phyloP scores from a whole-genome alignment of 202 grass and related monocot genomes.

The Schoenoplectus triqueter region DNA sequence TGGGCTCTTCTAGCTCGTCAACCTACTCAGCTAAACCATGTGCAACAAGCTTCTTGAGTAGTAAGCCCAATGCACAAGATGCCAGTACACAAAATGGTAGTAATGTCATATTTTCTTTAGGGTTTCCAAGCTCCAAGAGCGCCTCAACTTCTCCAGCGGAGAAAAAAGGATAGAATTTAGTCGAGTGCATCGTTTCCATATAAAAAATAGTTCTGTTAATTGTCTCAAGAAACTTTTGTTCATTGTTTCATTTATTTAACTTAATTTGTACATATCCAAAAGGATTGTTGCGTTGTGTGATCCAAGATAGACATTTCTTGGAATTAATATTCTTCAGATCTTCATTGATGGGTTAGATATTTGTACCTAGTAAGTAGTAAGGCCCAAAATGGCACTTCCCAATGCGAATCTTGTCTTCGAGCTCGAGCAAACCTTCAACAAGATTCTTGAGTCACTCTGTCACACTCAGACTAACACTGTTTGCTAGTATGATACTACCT shows the following conservation, averaged over 20 bases:
- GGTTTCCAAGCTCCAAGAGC: slow-evolving; percentile 50
- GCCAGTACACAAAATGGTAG: slow-evolving; percentile 46
- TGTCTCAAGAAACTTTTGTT: slow-evolving; percentile 6
- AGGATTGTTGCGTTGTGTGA: slow-evolving; percentile 29
- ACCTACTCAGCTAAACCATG: slow-evolving; percentile 34
- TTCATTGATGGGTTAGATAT: background rate
- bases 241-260: slow-evolving; percentile 23
- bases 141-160: slow-evolving; percentile 53
- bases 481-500: too few relatives aligned
- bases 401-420: too few relatives aligned
- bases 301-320: slow-evolving; percentile 34
- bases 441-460: too few relatives aligned
- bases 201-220: background rate
- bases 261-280: slow-evolving; percentile 47
- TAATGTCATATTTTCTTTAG: slow-evolving; percentile 46
- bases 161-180: slow-evolving; percentile 46
- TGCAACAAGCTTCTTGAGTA: slow-evolving; percentile 44
- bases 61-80: slow-evolving; percentile 15
- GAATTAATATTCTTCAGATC: slow-evolving; percentile 21
- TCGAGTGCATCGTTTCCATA: slow-evolving; percentile 16
- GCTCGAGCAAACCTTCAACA: too few relatives aligned
- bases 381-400: too few relatives aligned
- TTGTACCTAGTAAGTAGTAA: too few relatives aligned
- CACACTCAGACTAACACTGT: too few relatives aligned
- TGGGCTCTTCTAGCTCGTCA: slow-evolving; percentile 20